Conservation (phyloP, 2,329 filamentous ascomycete genomes). For the Huntiella decipiens region DNA sequence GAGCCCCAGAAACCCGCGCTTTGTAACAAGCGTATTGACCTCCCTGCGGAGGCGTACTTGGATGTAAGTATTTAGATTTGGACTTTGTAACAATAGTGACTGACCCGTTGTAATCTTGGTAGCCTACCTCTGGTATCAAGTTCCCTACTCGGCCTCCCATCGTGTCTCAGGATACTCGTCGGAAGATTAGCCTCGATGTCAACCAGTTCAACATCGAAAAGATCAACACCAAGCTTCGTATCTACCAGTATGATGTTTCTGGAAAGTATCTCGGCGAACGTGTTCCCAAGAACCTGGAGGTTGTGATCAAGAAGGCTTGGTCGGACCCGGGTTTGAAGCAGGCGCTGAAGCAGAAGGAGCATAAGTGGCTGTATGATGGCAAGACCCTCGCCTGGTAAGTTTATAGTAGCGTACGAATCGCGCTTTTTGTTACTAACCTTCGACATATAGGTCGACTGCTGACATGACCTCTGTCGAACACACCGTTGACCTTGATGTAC, state of each 20-base stretch:
- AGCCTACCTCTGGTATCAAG: slow-evolving; percentile 2
- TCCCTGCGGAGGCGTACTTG: slow-evolving; percentile 38
- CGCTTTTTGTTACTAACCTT: background rate
- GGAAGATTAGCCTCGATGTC: slow-evolving; percentile 32
- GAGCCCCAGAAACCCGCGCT: slow-evolving; percentile 15
- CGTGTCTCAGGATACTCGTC: slow-evolving; percentile 34
- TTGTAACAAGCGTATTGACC: slow-evolving; percentile 31
- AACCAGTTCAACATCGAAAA: slow-evolving; percentile 57
- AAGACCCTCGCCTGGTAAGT: slow-evolving; percentile 68
- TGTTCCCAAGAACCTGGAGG: slow-evolving; percentile 18
- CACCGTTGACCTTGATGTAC: slow-evolving; percentile 49
- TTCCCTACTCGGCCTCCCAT: slow-evolving; percentile 30
- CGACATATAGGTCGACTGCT: slow-evolving; percentile 19
- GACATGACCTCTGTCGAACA: slow-evolving; percentile 28
- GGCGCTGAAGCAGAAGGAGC: slow-evolving; percentile 26
- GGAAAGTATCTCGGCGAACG: slow-evolving; percentile 7
- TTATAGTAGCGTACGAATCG: background rate
- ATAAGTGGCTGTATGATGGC: slow-evolving; percentile 57
- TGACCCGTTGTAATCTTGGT: background rate
- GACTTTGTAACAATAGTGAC: background rate
- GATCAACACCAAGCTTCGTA: slow-evolving; percentile 35
- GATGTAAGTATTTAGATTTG: slow-evolving; percentile 17
- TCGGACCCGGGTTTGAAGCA: slow-evolving; percentile 39
- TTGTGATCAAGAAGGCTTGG: slow-evolving; percentile 62
- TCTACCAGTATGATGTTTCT: slow-evolving; percentile 62